Conservation (phyloP, 2,329 filamentous ascomycete genomes). For the Dothistroma septosporum region DNA sequence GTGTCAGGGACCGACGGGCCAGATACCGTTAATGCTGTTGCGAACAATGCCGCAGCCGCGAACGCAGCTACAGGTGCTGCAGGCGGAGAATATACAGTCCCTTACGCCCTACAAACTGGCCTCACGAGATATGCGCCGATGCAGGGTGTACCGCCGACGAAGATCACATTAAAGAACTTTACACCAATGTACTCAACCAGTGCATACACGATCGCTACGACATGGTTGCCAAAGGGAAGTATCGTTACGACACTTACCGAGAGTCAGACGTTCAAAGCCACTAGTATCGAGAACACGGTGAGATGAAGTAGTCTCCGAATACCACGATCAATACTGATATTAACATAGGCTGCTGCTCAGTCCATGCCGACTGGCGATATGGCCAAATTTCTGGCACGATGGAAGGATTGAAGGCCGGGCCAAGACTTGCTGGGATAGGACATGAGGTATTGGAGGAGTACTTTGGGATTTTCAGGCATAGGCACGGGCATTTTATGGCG, state of each 20-base stretch:
- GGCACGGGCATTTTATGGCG: constrained; percentile 1
- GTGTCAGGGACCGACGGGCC: constrained; percentile 40
- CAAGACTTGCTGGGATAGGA: neutral
- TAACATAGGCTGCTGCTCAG: constrained; percentile 51
- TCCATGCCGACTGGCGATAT: constrained; percentile 51
- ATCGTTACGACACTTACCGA: constrained; percentile 51
- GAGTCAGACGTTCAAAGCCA: constrained; percentile 48
- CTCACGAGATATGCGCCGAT: constrained; percentile 58
- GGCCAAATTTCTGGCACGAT: constrained; percentile 55
- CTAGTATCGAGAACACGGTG: constrained; percentile 57
- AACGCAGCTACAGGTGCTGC: constrained; percentile 16
- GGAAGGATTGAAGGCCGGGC: constrained; percentile 50
- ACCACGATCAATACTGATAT: constrained; percentile 7
- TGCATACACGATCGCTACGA: constrained; percentile 49
- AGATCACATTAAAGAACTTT: constrained; percentile 52
- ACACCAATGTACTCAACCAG: constrained; percentile 55
- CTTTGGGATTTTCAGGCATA: neutral
- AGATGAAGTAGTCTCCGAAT: constrained; percentile 24
- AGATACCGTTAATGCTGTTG: constrained; percentile 33
- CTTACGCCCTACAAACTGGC: constrained; percentile 56
- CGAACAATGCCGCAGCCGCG: constrained; percentile 24
- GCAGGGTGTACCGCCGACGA: constrained; percentile 56
- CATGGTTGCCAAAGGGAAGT: constrained; percentile 44
- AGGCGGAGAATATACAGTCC: constrained; percentile 35
- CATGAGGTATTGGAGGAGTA: neutral